Evolutionary conservation across 306 rosid genomes (phyloP).

Genomic region (Citrullus amarus): DNA sequence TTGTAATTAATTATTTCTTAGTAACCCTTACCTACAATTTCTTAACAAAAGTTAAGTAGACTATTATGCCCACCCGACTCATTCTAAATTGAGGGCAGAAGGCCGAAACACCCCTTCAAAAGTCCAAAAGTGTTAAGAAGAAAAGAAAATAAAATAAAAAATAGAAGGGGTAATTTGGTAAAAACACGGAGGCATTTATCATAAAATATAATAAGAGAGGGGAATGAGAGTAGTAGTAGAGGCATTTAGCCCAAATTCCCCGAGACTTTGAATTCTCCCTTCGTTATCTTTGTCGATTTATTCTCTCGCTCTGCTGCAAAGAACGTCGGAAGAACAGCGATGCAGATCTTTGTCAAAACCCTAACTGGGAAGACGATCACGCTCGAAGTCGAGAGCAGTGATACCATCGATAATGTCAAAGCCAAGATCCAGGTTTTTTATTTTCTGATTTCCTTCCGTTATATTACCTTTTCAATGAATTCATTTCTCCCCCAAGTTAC

Average conservation of each 20-base stretch:
- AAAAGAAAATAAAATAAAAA: too few species aligned
- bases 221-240: too few species aligned
- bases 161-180: not conserved
- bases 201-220: not conserved
- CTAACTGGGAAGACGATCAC: slow-evolving; percentile 42
- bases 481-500: not conserved
- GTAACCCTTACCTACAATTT: too few species aligned
- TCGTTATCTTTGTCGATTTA: not conserved
- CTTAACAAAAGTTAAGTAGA: too few species aligned
- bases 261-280: not conserved
- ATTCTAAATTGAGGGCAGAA: too few species aligned
- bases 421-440: slow-evolving; percentile 34
- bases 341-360: slow-evolving; percentile 46
- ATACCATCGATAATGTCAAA: slow-evolving; percentile 38
- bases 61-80: too few species aligned
- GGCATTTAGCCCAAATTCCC: not conserved
- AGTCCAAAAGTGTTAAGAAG: too few species aligned
- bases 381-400: slow-evolving; percentile 43
- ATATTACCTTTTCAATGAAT: not conserved
- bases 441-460: not conserved
- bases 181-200: not conserved
- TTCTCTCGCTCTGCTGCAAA: slow-evolving; percentile 1
- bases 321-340: not conserved
- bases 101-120: too few species aligned
- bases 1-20: too few species aligned